Percentiles rank a stretch among this genome's conserved stretches.
These are phyloP conservation scores for Termitomyces sp. DNA, from an alignment of 768 basidiomycete genomes.

Conservation along the genomic window DNA sequence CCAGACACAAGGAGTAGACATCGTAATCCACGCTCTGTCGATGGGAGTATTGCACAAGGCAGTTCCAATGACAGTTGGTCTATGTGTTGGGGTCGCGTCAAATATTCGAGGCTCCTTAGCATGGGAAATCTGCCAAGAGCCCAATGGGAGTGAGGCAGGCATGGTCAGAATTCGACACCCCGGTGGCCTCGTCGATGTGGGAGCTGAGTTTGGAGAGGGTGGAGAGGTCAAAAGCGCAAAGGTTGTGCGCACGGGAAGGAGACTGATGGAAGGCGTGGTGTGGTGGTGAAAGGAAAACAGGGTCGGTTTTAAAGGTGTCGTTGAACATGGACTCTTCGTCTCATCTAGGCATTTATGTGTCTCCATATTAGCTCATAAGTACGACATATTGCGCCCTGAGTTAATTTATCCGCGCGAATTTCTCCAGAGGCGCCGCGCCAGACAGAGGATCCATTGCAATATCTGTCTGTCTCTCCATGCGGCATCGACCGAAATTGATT, in stretches of 20 bases:
- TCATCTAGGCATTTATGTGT: background rate
- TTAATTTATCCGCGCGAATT: background rate
- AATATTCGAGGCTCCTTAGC: conserved; percentile 51
- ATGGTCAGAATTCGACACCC: conserved; percentile 59
- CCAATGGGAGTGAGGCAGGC: conserved; percentile 12
- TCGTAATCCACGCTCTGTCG: conserved; percentile 57
- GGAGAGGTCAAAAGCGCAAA: conserved; percentile 54
- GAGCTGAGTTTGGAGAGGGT: conserved; percentile 43
- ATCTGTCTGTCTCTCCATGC: background rate
- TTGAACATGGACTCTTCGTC: background rate
- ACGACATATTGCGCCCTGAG: background rate
- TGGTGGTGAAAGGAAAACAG: conserved; percentile 45
- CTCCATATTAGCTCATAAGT: background rate
- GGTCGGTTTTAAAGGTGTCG: conserved; percentile 4
- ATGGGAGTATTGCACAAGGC: conserved; percentile 74
- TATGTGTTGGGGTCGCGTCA: conserved; percentile 65
- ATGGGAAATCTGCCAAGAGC: conserved; percentile 41
- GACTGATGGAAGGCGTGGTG: conserved; percentile 67
- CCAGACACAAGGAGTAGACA: conserved; percentile 34
- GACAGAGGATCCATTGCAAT: background rate
- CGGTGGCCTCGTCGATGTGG: conserved; percentile 65
- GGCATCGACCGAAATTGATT: background rate
- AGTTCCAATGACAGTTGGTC: conserved; percentile 68
- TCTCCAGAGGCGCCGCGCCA: background rate
- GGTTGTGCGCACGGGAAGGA: conserved; percentile 64